Evolutionary conservation across 305 asterid species (phyloP).

Genomic region (Plantago coronopus): DNA sequence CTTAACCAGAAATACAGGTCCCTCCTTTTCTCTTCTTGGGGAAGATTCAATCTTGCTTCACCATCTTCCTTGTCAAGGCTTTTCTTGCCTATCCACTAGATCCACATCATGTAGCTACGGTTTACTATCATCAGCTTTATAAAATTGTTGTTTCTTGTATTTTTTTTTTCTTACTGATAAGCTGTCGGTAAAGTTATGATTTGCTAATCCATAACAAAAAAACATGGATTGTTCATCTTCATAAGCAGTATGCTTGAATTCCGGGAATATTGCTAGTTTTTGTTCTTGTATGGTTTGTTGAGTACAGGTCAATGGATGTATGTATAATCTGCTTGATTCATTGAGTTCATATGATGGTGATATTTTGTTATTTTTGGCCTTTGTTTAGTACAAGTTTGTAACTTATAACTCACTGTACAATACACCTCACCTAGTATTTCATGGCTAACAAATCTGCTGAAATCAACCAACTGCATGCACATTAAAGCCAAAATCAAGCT

Average conservation of each 20-base stretch:
- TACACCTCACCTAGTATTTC: not conserved
- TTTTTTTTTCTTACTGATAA: too few relatives aligned
- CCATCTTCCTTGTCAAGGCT: not conserved
- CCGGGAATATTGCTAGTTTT: too few relatives aligned
- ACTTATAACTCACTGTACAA: too few relatives aligned
- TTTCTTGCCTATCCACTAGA: not conserved
- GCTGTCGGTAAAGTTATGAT: too few relatives aligned
- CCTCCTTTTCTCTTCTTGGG: not conserved
- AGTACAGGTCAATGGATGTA: too few relatives aligned
- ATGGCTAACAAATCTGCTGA: not conserved
- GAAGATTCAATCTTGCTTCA: too few relatives aligned
- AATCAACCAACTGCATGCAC: not conserved
- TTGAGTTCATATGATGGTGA: not conserved
- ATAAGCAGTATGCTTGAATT: too few relatives aligned
- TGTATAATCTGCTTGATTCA: not conserved
- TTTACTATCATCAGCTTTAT: too few relatives aligned
- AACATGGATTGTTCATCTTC: too few relatives aligned
- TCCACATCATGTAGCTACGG: not conserved
- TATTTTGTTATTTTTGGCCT: not conserved
- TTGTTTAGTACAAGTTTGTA: not conserved
- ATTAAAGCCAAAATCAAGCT: constrained; percentile 6
- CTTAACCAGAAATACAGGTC: constrained; percentile 70
- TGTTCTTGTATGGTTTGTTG: too few relatives aligned
- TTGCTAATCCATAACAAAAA: too few relatives aligned
- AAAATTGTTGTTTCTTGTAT: too few relatives aligned